Evolutionary conservation across 345 rosid species (phyloP).

Genomic region (Acer campestre): DNA sequence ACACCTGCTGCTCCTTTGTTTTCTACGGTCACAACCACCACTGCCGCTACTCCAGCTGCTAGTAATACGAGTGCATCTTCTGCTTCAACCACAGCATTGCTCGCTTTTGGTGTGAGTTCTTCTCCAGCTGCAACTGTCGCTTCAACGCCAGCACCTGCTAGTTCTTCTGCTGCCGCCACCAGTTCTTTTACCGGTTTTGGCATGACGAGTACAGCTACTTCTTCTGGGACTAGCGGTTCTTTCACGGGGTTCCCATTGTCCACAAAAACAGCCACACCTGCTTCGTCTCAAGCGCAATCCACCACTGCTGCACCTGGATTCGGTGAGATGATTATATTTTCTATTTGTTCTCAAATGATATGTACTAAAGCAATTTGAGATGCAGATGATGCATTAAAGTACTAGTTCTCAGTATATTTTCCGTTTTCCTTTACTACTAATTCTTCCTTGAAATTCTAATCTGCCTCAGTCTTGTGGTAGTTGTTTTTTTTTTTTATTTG

Average conservation of each 20-base stretch:
- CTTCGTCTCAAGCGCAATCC: conserved; percentile 54
- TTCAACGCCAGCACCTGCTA: conserved; percentile 29
- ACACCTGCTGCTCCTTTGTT: conserved; percentile 42
- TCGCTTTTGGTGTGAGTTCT: conserved; percentile 43
- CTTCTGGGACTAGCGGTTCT: conserved; percentile 52
- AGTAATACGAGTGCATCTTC: conserved; percentile 43
- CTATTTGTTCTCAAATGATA: background rate
- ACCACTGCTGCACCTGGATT: conserved; percentile 44
- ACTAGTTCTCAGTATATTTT: too few species aligned
- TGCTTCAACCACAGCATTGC: conserved; percentile 43
- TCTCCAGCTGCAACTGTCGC: conserved; percentile 34
- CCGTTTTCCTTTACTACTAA: background rate
- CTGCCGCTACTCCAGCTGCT: conserved; percentile 49
- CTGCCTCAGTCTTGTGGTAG: background rate
- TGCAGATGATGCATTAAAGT: background rate
- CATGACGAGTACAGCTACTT: conserved; percentile 43
- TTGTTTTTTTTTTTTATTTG: background rate
- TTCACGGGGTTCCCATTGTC: conserved; percentile 71
- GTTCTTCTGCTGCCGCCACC: conserved; percentile 38
- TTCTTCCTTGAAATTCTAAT: background rate
- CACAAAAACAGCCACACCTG: conserved; percentile 40
- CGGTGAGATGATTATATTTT: conserved; percentile 22
- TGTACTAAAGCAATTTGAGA: background rate
- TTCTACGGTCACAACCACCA: conserved; percentile 59
- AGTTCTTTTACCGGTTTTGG: conserved; percentile 60